Conservation (phyloP, 345 rosid species). For the Toxicodendron radicans region DNA sequence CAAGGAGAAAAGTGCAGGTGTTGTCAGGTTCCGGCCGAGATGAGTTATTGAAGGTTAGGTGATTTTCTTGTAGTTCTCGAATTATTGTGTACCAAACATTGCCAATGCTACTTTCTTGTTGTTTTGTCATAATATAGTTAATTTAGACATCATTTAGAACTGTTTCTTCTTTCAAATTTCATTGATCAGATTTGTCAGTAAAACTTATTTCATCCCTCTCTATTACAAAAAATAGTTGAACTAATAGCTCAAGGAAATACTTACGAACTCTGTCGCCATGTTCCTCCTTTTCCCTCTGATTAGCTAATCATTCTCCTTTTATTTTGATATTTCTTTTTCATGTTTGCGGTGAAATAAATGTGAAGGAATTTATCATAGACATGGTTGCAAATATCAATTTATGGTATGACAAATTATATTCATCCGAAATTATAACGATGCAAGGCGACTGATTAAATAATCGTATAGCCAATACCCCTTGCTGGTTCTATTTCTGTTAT, state of each 20-base stretch:
- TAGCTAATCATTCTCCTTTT: not conserved
- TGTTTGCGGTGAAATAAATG: not conserved
- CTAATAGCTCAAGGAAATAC: not conserved
- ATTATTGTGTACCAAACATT: conserved; percentile 6
- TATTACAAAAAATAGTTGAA: not conserved
- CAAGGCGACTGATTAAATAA: not conserved
- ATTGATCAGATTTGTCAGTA: no score
- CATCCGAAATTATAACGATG: not conserved
- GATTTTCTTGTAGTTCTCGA: conserved; percentile 9
- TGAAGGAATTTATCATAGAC: not conserved
- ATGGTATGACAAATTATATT: no score
- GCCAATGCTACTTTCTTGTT: not conserved
- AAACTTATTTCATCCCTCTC: not conserved
- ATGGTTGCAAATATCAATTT: not conserved
- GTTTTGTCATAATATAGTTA: not conserved
- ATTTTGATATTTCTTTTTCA: not conserved
- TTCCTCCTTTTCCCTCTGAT: not conserved
- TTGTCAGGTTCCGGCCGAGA: conserved; percentile 76
- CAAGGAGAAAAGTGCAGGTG: conserved; percentile 77
- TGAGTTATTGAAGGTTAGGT: conserved; percentile 73
- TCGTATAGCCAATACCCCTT: no score
- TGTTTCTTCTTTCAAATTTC: not conserved
- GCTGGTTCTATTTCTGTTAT: not conserved
- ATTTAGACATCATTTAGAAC: not conserved
- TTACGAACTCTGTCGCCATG: not conserved